A percentile compares a stretch with the other conserved stretches of the same genome.
phyloP scores from a whole-genome alignment of 2,329 filamentous ascomycete genomes.

The Drechslerella dactyloides region DNA sequence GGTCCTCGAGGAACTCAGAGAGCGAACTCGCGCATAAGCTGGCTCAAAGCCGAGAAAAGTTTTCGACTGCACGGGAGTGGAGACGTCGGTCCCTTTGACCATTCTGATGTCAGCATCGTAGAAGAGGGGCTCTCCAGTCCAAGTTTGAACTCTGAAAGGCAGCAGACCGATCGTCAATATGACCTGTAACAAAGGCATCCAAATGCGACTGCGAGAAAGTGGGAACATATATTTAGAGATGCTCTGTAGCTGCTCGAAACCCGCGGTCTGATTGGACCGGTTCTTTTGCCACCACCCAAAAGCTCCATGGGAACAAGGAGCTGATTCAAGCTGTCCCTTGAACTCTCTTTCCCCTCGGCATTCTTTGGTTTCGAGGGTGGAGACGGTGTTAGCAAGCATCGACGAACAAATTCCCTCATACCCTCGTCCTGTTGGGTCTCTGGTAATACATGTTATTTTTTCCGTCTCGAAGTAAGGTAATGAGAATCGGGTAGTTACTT shows the following conservation, averaged over 20 bases:
- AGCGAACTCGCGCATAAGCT: neutral
- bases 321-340: neutral
- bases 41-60: neutral
- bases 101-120: conserved; percentile 28
- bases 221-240: neutral
- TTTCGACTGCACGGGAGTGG: conserved; percentile 17
- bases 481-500: neutral
- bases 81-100: conserved; percentile 17
- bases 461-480: neutral
- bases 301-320: conserved; percentile 6
- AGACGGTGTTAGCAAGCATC: neutral
- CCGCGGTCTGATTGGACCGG: conserved; percentile 13
- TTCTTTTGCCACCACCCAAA: conserved; percentile 4
- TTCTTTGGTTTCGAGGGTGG: neutral
- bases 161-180: conserved; percentile 6
- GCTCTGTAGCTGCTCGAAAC: neutral
- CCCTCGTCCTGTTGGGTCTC: neutral
- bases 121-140: neutral
- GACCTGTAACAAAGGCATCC: conserved; percentile 13
- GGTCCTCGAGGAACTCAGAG: conserved; percentile 9
- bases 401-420: neutral
- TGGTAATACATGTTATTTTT: neutral
- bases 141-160: neutral
- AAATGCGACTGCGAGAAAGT: neutral
- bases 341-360: neutral